Base-by-base conservation (phyloP, 345 rosid species). In the Murraya paniculata region DNA sequence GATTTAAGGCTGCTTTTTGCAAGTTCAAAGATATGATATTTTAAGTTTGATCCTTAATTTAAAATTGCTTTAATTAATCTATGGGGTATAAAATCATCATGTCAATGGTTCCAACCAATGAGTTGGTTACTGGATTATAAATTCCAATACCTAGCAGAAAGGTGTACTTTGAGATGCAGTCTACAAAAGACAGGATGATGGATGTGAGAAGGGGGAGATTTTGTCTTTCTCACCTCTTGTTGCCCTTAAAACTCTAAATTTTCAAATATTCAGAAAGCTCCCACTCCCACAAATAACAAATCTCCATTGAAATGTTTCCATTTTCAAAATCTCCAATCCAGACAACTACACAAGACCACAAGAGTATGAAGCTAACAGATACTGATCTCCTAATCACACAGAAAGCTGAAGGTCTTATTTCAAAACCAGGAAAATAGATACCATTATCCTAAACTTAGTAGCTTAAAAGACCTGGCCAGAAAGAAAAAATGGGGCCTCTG, bases 271-370 rank as follows among this genome's bases (percentile, higher is more conserved):
- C 25, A 39, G 31, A 22, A 30, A 28, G 1, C 14, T 45, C 31
- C 7, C 7, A 41, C 33, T 11, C 38, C 62, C 59, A 28, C 14
- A 62, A 74, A 45, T 74, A n/a, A 30, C 14, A 28, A 11, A 14
- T 4, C 27, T 53, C 57, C 57, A 1, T 53, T 18, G 57, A 18
- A 50, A 18, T 53, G 22, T 53, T 53, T 53, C 57, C 39, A 45
- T 13, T 45, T 72, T 58, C 69, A 74, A 62, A 41, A 62, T 33
- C 39, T 59, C 58, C 69, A 73, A 73, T 70, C 24, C 24, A 74
- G 33, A 74, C 41, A 5, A 28, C 5, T 13, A 75, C 4, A 60
- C 19, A 38, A 48, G 28, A 60, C n/a, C 28, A 57, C 57, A 72
- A 13, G 13, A 31, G 48, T 28, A 72, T 3, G 18, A 35, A 35